Conservation (phyloP, 2,329 filamentous ascomycete species). For the Penicillium sp. region DNA sequence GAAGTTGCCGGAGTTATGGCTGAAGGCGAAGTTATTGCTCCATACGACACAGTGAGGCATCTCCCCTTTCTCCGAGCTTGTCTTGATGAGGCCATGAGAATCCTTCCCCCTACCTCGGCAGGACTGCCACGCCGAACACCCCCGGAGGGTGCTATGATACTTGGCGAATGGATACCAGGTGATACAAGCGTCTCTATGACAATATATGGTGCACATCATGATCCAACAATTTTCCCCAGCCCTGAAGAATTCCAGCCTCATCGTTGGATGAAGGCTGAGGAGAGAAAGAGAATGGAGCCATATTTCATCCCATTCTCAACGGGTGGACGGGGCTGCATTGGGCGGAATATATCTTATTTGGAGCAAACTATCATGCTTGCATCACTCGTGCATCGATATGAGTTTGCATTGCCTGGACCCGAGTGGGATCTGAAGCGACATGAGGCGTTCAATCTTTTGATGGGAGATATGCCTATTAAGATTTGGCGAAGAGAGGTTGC, state of each 20-base stretch:
- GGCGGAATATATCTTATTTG: conserved; percentile 44
- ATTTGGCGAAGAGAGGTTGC: conserved; percentile 10
- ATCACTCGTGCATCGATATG: conserved; percentile 47
- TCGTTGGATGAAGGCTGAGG: conserved; percentile 40
- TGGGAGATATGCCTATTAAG: conserved; percentile 22
- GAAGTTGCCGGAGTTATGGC: conserved; percentile 49
- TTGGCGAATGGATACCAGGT: conserved; percentile 47
- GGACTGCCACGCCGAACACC: conserved; percentile 48
- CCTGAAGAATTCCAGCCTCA: conserved; percentile 40
- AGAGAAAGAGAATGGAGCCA: conserved; percentile 36
- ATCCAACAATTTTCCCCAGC: conserved; percentile 36
- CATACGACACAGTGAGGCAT: conserved; percentile 52
- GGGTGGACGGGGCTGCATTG: conserved; percentile 42
- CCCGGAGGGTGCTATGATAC: conserved; percentile 42
- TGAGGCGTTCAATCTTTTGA: conserved; percentile 19
- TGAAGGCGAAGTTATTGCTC: conserved; percentile 44
- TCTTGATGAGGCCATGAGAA: conserved; percentile 52
- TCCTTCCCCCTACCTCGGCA: conserved; percentile 44
- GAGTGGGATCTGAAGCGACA: conserved; percentile 31
- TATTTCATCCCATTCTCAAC: conserved; percentile 43
- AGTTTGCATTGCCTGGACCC: conserved; percentile 38
- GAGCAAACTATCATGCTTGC: conserved; percentile 51
- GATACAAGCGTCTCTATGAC: conserved; percentile 47
- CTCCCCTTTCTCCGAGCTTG: conserved; percentile 54
- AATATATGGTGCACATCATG: conserved; percentile 38